Evolutionary conservation across 371 early-diverging fungal genomes (phyloP).

Genomic region (Mortierella sp.): DNA sequence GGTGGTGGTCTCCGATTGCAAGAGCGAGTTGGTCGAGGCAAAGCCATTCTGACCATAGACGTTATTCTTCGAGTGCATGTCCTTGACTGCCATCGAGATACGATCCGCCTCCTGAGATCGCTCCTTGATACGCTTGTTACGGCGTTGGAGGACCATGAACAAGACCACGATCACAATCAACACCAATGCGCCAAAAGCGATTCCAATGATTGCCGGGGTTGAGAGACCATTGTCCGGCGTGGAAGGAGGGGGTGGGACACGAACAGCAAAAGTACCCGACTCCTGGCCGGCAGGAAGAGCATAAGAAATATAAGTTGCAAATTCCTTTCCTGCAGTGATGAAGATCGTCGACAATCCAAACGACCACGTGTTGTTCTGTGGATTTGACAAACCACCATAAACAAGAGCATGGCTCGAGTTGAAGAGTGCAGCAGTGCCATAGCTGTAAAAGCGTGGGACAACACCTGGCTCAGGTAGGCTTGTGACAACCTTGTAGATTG

Average conservation of each 20-base stretch:
- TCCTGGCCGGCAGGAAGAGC: neutral
- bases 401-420: slow-evolving; percentile 2
- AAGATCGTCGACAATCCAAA: slow-evolving; percentile 22
- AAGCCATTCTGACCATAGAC: slow-evolving; percentile 17
- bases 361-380: slow-evolving; percentile 24
- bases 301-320: slow-evolving; percentile 20
- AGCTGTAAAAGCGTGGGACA: slow-evolving; percentile 23
- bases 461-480: neutral
- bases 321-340: neutral
- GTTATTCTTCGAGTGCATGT: slow-evolving; percentile 32
- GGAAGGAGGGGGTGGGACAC: slow-evolving; percentile 6
- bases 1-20: slow-evolving; percentile 37
- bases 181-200: slow-evolving; percentile 43
- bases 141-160: slow-evolving; percentile 30
- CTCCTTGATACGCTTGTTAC: slow-evolving; percentile 39
- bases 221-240: slow-evolving; percentile 25
- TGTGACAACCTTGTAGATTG: slow-evolving; percentile 4
- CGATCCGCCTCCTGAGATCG: slow-evolving; percentile 33
- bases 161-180: slow-evolving; percentile 30
- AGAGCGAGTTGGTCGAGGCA: slow-evolving; percentile 41
- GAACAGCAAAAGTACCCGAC: slow-evolving; percentile 23
- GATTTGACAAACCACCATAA: slow-evolving; percentile 32
- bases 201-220: slow-evolving; percentile 45
- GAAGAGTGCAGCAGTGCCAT: slow-evolving; percentile 27
- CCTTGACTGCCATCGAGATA: slow-evolving; percentile 38